These are phyloP conservation scores for Sphagnum magellanicum DNA, from an alignment of 228 moss, liverwort and hornwort species.

Conservation along the genomic window DNA sequence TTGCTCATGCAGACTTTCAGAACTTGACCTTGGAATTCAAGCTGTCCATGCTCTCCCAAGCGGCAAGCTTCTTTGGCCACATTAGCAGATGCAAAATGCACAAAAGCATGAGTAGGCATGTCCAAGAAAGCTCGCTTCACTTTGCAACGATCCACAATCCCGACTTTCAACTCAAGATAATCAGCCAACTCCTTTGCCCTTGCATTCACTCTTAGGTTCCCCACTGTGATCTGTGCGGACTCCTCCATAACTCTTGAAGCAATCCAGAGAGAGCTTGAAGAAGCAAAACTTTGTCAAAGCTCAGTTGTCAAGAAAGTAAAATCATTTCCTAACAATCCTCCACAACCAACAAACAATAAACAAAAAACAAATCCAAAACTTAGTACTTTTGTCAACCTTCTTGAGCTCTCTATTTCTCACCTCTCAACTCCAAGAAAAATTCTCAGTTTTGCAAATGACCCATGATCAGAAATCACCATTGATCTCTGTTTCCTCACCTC, in stretches of 20 bases:
- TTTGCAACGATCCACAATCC: conserved; percentile 67
- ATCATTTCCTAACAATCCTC: too few species aligned
- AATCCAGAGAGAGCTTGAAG: too few species aligned
- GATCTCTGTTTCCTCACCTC: too few species aligned
- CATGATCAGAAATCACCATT: too few species aligned
- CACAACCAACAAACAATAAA: too few species aligned
- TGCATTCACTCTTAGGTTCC: conserved; percentile 38
- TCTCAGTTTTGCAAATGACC: too few species aligned
- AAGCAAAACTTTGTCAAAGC: too few species aligned
- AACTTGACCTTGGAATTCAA: conserved; percentile 21
- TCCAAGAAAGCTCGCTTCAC: conserved; percentile 34
- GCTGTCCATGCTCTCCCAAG: conserved; percentile 27
- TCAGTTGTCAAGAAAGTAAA: too few species aligned
- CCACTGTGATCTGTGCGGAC: conserved; percentile 67
- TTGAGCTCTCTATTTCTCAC: too few species aligned
- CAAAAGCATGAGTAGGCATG: conserved; percentile 72
- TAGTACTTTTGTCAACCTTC: too few species aligned
- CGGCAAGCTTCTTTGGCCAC: conserved; percentile 62
- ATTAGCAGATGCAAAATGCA: conserved; percentile 74
- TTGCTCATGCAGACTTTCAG: conserved; percentile 50
- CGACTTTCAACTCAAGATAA: conserved; percentile 49
- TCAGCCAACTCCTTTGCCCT: conserved; percentile 32
- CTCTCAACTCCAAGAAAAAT: too few species aligned
- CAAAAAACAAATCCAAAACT: too few species aligned
- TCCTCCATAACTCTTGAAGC: conserved; percentile 7